These are phyloP conservation scores for Globisporangium perplexum DNA, from an alignment of 352 stramenopile genomes.

Conservation along the genomic window DNA sequence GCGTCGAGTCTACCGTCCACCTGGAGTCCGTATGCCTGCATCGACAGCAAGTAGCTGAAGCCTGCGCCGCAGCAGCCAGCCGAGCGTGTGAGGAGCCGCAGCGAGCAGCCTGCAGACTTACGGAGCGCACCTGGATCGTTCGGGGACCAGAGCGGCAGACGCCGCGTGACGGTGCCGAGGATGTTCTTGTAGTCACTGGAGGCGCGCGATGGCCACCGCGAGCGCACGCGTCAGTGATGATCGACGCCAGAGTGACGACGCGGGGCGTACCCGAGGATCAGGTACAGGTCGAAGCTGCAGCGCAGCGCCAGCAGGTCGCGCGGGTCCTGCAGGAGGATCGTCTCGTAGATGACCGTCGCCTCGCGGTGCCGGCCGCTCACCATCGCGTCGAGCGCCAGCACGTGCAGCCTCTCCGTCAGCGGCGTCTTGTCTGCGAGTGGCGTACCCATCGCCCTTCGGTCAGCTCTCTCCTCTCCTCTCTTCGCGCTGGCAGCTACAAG, in stretches of 20 bases:
- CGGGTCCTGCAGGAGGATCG: constrained; percentile 62
- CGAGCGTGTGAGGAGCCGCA: neutral
- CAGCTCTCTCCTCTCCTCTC: neutral
- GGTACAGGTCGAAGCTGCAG: constrained; percentile 75
- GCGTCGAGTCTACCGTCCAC: constrained; percentile 56
- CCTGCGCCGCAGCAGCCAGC: constrained; percentile 15
- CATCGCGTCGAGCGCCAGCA: constrained; percentile 62
- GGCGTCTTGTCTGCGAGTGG: constrained; percentile 14
- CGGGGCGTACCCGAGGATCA: constrained; percentile 54
- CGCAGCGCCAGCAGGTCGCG: constrained; percentile 69
- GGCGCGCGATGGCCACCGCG: too few relatives aligned
- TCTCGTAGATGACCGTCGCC: constrained; percentile 72
- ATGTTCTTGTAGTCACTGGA: constrained; percentile 73
- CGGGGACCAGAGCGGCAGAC: constrained; percentile 70
- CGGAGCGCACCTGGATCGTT: constrained; percentile 42
- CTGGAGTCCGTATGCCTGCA: constrained; percentile 84
- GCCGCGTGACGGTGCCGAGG: constrained; percentile 62
- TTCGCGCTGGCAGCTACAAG: neutral
- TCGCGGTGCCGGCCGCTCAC: constrained; percentile 63
- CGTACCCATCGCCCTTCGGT: neutral
- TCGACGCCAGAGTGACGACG: neutral
- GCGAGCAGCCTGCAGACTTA: neutral
- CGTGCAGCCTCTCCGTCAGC: constrained; percentile 60
- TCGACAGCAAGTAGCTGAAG: constrained; percentile 72
- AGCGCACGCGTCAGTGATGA: too few relatives aligned